These are phyloP conservation scores for Neobulgaria alba DNA, from an alignment of 2,329 filamentous ascomycete species.

Conservation along the genomic window DNA sequence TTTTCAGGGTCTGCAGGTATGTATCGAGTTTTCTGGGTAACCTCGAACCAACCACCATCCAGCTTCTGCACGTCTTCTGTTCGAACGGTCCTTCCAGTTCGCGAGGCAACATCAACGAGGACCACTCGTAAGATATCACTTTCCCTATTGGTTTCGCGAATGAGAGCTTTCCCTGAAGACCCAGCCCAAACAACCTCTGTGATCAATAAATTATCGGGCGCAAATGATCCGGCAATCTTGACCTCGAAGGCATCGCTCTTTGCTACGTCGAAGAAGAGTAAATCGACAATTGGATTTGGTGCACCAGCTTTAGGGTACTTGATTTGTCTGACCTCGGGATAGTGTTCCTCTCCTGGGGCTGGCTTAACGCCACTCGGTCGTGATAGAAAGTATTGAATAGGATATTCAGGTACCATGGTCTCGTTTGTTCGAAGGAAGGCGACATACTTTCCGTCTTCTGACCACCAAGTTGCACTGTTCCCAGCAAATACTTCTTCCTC, in stretches of 20 bases:
- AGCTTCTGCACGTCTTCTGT: constrained; percentile 70
- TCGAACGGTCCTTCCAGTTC: constrained; percentile 70
- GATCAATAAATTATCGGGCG: constrained; percentile 76
- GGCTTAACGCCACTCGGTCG: constrained; percentile 69
- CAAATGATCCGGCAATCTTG: constrained; percentile 67
- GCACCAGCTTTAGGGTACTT: constrained; percentile 97
- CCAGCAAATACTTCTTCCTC: constrained; percentile 73
- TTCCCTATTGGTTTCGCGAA: constrained; percentile 90
- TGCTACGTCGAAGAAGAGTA: constrained; percentile 80
- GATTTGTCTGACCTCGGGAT: constrained; percentile 84
- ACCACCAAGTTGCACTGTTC: constrained; percentile 92
- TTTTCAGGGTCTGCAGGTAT: constrained; percentile 75
- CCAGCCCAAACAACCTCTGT: constrained; percentile 91
- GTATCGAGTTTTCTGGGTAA: constrained; percentile 75
- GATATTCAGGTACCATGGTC: constrained; percentile 81
- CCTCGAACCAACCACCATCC: constrained; percentile 98
- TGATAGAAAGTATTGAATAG: constrained; percentile 86
- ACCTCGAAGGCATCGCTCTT: constrained; percentile 74
- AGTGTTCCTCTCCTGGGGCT: constrained; percentile 66
- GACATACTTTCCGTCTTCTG: constrained; percentile 76
- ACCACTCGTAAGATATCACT: constrained; percentile 86
- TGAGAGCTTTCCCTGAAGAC: constrained; percentile 60
- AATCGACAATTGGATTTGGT: constrained; percentile 81
- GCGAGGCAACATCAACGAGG: constrained; percentile 67
- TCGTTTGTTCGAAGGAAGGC: constrained; percentile 94